These are phyloP conservation scores for Puccinellia tenuiflora DNA, from an alignment of 176 grass and related monocot species.

Conservation along the genomic window DNA sequence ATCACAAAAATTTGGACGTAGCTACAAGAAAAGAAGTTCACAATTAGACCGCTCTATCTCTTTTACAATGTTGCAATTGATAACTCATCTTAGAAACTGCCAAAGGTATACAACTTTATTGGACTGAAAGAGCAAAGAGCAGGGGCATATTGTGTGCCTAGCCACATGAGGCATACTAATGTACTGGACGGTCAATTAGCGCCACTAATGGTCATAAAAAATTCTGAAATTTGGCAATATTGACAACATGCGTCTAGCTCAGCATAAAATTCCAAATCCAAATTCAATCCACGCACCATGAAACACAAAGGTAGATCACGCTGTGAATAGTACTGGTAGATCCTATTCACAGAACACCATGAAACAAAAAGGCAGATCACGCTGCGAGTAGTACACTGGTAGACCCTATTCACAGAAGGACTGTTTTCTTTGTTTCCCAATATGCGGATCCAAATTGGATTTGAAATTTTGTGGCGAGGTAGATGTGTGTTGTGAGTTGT, in stretches of 20 bases:
- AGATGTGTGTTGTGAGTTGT: background rate
- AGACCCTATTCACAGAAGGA: background rate
- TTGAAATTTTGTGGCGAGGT: background rate
- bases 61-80: background rate
- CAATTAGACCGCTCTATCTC: background rate
- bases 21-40: slow-evolving; percentile 33
- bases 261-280: background rate
- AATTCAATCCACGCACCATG: background rate
- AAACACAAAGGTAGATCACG: background rate
- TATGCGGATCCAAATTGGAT: background rate
- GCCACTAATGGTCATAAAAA: background rate
- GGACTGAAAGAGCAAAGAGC: background rate
- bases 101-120: background rate
- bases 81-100: background rate
- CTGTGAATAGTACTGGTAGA: background rate
- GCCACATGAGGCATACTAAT: background rate
- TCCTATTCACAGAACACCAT: background rate
- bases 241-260: background rate
- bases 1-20: slow-evolving; percentile 86
- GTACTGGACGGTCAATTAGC: background rate
- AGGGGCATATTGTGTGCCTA: background rate
- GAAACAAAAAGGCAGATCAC: no score
- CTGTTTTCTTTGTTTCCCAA: background rate
- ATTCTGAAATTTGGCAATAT: background rate
- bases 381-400: background rate